phyloP scores from a whole-genome alignment of 164 flowering plant genomes.

The Magnolia changhungtana region DNA sequence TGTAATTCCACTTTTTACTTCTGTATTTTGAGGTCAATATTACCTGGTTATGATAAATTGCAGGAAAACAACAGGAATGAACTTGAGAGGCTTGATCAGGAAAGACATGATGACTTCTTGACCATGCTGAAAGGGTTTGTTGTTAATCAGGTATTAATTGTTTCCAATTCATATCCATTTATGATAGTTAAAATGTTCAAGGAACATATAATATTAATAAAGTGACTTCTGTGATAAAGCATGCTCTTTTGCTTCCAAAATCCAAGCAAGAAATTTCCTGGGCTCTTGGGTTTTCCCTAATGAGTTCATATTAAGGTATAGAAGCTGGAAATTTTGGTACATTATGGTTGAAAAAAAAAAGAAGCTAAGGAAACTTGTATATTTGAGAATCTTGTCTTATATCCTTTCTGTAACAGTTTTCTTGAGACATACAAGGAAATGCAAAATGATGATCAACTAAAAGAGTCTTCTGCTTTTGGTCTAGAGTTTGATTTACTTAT shows the following conservation, averaged over 20 bases:
- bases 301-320: not conserved
- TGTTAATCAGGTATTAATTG: conserved; percentile 47
- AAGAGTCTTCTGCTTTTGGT: too few relatives aligned
- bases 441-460: too few relatives aligned
- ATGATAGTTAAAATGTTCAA: not conserved
- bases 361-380: not conserved
- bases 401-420: too few relatives aligned
- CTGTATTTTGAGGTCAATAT: not conserved
- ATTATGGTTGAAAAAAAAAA: not conserved
- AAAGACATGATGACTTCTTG: conserved; percentile 47
- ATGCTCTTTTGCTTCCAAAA: too few relatives aligned
- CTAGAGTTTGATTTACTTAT: too few relatives aligned
- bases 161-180: not conserved
- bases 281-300: not conserved
- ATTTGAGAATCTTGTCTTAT: too few relatives aligned
- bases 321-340: not conserved
- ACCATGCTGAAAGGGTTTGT: conserved; percentile 63
- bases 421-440: too few relatives aligned
- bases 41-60: conserved; percentile 11
- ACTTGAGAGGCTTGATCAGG: conserved; percentile 50
- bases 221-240: not conserved
- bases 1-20: not conserved
- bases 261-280: not conserved
- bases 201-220: not conserved
- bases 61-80: conserved; percentile 62